Evolutionary conservation across 2,329 filamentous ascomycete genomes (phyloP), one percentile per base, ranked within the genome.

Genomic region (Pestalotiopsis sp.): DNA sequence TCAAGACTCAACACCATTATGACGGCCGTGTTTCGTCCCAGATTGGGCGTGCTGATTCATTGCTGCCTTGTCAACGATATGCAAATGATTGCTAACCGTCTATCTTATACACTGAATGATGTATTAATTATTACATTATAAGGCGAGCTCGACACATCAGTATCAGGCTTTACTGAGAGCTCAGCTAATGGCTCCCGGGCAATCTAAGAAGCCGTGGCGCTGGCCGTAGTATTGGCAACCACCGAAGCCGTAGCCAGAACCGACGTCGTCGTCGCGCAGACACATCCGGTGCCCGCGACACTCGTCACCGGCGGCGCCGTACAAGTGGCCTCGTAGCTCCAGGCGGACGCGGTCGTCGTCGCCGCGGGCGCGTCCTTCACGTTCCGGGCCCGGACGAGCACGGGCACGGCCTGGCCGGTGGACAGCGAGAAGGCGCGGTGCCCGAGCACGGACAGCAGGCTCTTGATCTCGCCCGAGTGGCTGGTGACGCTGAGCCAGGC

Each of bases 371-470:
- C 63, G 20, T 68, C 68, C 4, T 69, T 62, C 0, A 81, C 68
- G 58, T 81, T 85, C 72, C 87, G 83, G 1, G 87, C 89, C 78
- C 87, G 88, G 41, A 93, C 86, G 1, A 93, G 82, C 2, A 91
- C 89, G 0, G 91, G 90, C 36, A 93, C 90, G 7, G 91, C 86
- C 68, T 89, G 86, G 9, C 91, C 91, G 0, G 91, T 93, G n/a
- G 82, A 82, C 13, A 93, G 81, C 2, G 81, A 77, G 75, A 93
- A 93, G 2, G 79, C 71, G n/a, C 86, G 84, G 73, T 93, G 91
- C 64, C 86, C 85, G 3, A 92, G 78, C 0, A 88, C 88, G 65
- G 81, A 74, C 3, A 90, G 81, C 27, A 89, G 78, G 66, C 80
- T 82, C 12, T 74, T 74, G 72, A 90, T 89, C 73, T 88, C 84